These are phyloP conservation scores for Salix dunnii DNA, from an alignment of 345 rosid species.

Conservation along the genomic window DNA sequence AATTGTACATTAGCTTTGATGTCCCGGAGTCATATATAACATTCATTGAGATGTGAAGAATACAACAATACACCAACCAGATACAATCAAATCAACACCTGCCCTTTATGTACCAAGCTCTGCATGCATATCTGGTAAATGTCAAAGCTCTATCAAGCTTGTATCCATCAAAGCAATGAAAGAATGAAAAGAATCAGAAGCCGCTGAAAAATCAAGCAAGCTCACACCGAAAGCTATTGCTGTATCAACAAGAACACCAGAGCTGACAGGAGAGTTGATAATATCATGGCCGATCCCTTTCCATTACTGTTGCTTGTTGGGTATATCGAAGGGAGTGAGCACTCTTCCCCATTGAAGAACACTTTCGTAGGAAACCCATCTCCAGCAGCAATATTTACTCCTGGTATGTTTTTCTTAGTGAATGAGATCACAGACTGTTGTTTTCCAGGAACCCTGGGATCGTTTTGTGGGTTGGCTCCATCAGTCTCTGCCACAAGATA, in stretches of 20 bases:
- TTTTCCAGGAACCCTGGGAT: conserved; percentile 82
- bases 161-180: conserved; percentile 17
- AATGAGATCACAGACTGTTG: conserved; percentile 86
- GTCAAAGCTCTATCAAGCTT: conserved; percentile 18
- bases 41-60: conserved; percentile 4
- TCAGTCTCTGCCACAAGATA: conserved; percentile 68
- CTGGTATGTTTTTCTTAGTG: conserved; percentile 69
- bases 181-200: conserved; percentile 35
- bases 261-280: conserved; percentile 29
- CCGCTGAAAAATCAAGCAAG: conserved; percentile 8
- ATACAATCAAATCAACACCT: not conserved
- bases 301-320: conserved; percentile 48
- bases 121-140: conserved; percentile 8
- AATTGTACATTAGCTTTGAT: conserved; percentile 19
- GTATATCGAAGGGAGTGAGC: conserved; percentile 59
- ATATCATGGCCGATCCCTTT: conserved; percentile 19
- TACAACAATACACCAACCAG: conserved; percentile 8
- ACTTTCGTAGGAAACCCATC: conserved; percentile 93
- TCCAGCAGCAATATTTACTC: conserved; percentile 58
- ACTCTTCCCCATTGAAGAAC: conserved; percentile 91
- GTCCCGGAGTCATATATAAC: not conserved
- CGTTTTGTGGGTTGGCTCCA: conserved; percentile 53
- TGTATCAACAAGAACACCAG: conserved; percentile 34
- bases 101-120: conserved; percentile 11
- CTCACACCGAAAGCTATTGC: conserved; percentile 24